A percentile compares a stretch with the other conserved stretches of the same genome.
Conservation (phyloP, 768 basidiomycete genomes). For the Tremella mesenterica region DNA sequence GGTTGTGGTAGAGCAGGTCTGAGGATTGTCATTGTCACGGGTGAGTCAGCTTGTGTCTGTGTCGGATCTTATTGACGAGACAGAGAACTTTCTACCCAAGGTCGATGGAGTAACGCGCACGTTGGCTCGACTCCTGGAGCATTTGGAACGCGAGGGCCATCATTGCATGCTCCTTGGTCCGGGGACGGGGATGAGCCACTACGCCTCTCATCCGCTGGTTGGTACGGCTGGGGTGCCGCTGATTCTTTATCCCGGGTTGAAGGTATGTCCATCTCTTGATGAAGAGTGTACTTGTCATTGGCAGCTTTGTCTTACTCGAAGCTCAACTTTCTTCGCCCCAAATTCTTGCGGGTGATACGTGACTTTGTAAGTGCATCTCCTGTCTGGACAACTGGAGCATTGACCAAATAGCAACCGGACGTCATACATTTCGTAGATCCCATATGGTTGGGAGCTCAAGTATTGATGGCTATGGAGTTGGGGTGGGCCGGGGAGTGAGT, state of each 20-base stretch:
- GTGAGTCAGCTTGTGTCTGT: constrained; percentile 9
- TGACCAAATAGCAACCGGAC: constrained; percentile 43
- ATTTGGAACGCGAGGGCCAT: constrained; percentile 47
- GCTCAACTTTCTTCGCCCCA: constrained; percentile 48
- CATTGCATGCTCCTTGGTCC: constrained; percentile 49
- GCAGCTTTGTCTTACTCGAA: not conserved
- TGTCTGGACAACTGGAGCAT: not conserved
- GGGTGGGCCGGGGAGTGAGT: constrained; percentile 44
- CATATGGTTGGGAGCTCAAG: constrained; percentile 50
- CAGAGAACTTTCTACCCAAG: constrained; percentile 48
- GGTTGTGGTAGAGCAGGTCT: constrained; percentile 35
- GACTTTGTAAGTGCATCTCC: constrained; percentile 32
- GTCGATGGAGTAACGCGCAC: constrained; percentile 50
- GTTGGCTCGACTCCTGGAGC: constrained; percentile 47
- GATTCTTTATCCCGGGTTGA: constrained; percentile 47
- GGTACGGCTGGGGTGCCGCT: constrained; percentile 47
- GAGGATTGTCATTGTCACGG: constrained; percentile 41
- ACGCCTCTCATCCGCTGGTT: constrained; percentile 47
- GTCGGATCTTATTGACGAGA: not conserved
- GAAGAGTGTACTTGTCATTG: not conserved
- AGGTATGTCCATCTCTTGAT: constrained; percentile 10
- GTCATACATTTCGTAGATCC: constrained; percentile 50
- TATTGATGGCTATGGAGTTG: constrained; percentile 46
- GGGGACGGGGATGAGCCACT: constrained; percentile 43
- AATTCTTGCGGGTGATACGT: constrained; percentile 44